Conservation (phyloP, 202 grass and related monocot species). For the Dendrocalamus latiflorus region DNA sequence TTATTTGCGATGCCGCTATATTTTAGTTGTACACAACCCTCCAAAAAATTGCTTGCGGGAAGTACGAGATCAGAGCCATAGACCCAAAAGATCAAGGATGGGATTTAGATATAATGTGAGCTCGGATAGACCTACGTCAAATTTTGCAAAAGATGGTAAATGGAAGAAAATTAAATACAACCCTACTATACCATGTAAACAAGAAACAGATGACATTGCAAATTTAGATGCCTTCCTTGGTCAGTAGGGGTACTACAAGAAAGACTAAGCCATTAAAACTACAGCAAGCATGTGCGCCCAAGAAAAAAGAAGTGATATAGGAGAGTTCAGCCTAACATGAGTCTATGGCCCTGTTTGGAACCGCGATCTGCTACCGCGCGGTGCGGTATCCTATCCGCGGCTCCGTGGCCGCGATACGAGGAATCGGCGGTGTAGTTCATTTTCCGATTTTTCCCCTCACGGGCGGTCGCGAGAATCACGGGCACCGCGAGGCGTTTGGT, state of each 20-base stretch:
- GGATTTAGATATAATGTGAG: neutral
- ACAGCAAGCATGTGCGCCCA: neutral
- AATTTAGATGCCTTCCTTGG: neutral
- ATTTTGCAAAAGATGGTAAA: neutral
- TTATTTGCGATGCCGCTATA: neutral
- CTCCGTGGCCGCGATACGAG: too few species aligned
- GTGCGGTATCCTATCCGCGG: too few species aligned
- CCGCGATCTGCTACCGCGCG: too few species aligned
- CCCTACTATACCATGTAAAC: neutral
- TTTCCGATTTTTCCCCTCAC: too few species aligned
- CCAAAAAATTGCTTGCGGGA: neutral
- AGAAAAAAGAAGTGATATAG: neutral
- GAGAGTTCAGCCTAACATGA: neutral
- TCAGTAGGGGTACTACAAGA: constrained; percentile 1
- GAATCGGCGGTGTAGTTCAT: too few species aligned
- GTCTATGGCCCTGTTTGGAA: too few species aligned
- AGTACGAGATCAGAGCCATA: neutral
- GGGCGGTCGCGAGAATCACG: too few species aligned
- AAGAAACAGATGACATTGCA: constrained; percentile 3
- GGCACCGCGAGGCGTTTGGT: too few species aligned
- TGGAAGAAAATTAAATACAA: neutral
- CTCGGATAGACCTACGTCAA: neutral
- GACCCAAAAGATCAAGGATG: neutral
- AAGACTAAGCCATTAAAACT: neutral
- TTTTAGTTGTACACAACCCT: neutral